These are phyloP conservation scores for Neurospora discreta DNA, from an alignment of 495 filamentous ascomycete species.

Conservation along the genomic window DNA sequence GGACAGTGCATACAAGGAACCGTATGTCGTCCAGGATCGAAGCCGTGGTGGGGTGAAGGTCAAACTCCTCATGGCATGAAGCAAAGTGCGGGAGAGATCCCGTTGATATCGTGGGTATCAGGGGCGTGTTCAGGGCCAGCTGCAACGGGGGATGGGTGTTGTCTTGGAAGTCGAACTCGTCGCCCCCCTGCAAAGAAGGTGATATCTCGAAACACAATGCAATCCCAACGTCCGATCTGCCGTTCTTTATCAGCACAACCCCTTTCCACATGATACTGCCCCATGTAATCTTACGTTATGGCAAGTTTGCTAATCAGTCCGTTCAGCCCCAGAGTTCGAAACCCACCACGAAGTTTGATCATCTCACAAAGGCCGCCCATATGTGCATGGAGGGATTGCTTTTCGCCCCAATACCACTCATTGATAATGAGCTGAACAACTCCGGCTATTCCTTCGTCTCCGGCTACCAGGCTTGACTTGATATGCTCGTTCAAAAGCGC, in stretches of 20 bases:
- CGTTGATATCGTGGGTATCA: slow-evolving; percentile 10
- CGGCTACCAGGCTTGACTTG: slow-evolving; percentile 16
- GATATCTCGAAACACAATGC: slow-evolving; percentile 22
- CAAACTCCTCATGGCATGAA: slow-evolving; percentile 18
- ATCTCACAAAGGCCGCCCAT: slow-evolving; percentile 24
- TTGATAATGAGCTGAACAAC: slow-evolving; percentile 27
- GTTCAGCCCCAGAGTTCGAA: slow-evolving; percentile 24
- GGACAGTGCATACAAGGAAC: slow-evolving; percentile 20
- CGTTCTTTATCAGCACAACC: slow-evolving; percentile 3
- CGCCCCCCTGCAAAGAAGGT: slow-evolving; percentile 15
- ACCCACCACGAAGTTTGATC: slow-evolving; percentile 24
- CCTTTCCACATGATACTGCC: background rate
- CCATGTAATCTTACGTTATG: slow-evolving; percentile 18
- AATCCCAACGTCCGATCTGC: slow-evolving; percentile 21
- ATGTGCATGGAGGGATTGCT: slow-evolving; percentile 19
- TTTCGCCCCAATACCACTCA: slow-evolving; percentile 30
- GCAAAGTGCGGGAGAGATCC: slow-evolving; percentile 14
- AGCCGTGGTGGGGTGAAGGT: slow-evolving; percentile 19
- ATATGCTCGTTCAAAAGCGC: slow-evolving; percentile 26
- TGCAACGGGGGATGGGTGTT: slow-evolving; percentile 17
- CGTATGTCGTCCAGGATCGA: slow-evolving; percentile 32
- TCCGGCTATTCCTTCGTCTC: slow-evolving; percentile 25
- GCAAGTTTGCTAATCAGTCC: slow-evolving; percentile 29
- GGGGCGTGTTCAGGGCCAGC: slow-evolving; percentile 26
- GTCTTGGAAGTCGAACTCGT: slow-evolving; percentile 23